These are phyloP conservation scores for Phytophthora fragariae DNA, from an alignment of 352 stramenopile genomes.

Conservation along the genomic window DNA sequence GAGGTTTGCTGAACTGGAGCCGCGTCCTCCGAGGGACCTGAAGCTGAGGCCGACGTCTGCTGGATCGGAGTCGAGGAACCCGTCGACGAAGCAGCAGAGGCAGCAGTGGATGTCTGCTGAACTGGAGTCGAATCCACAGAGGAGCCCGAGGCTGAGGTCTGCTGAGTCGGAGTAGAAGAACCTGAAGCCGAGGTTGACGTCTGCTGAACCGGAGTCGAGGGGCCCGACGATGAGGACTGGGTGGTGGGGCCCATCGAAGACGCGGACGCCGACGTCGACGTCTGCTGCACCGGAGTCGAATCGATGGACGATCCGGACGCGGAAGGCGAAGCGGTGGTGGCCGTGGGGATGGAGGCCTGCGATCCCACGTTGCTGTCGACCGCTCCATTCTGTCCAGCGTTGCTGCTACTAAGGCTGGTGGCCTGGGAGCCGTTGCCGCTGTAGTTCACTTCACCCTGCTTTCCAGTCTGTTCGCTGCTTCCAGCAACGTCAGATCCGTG, in stretches of 20 bases:
- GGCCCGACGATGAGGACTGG: not conserved
- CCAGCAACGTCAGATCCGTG: slow-evolving; percentile 9
- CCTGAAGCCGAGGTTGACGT: slow-evolving; percentile 11
- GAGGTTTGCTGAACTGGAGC: slow-evolving; percentile 1
- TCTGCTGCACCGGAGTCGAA: slow-evolving; percentile 6
- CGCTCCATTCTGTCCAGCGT: slow-evolving; percentile 3
- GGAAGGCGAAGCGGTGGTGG: not conserved
- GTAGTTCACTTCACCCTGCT: slow-evolving; percentile 11
- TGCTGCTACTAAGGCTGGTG: not conserved
- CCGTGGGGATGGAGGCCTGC: slow-evolving; percentile 3
- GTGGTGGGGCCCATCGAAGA: not conserved
- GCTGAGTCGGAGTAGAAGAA: not conserved
- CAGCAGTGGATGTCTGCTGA: slow-evolving; percentile 8
- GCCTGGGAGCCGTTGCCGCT: slow-evolving; percentile 12
- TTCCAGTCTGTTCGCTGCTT: slow-evolving; percentile 11
- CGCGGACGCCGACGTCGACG: slow-evolving; percentile 6
- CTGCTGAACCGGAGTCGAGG: slow-evolving; percentile 1
- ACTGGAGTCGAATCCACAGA: not conserved
- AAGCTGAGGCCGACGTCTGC: slow-evolving; percentile 8
- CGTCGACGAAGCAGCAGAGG: slow-evolving; percentile 6
- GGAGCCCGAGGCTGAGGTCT: not conserved
- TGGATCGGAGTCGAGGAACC: not conserved
- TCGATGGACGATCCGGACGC: slow-evolving; percentile 6
- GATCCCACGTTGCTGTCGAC: slow-evolving; percentile 13
- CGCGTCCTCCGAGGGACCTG: not conserved